A percentile compares a stretch with the other conserved stretches of the same genome.
These are phyloP conservation scores for Penicillium angulare DNA, from an alignment of 495 filamentous ascomycete genomes.

Conservation along the genomic window DNA sequence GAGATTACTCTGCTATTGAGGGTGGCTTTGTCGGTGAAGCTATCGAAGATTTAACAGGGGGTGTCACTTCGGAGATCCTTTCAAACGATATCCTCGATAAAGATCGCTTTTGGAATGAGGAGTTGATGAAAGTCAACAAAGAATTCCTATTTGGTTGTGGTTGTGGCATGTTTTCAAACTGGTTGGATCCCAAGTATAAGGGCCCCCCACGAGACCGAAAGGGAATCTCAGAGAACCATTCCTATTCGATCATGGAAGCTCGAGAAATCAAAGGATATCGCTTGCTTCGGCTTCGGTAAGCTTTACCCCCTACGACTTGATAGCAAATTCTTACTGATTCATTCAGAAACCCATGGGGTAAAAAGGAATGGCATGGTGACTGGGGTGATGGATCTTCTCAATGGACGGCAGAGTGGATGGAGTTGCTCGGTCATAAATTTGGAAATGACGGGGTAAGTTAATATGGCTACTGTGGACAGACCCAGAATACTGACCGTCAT, in stretches of 20 bases:
- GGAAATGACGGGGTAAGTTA: slow-evolving; percentile 73
- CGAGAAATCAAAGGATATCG: slow-evolving; percentile 72
- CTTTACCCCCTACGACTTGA: background rate
- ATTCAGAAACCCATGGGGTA: slow-evolving; percentile 80
- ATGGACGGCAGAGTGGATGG: slow-evolving; percentile 89
- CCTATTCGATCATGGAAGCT: slow-evolving; percentile 85
- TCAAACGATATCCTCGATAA: slow-evolving; percentile 84
- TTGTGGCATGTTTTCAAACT: slow-evolving; percentile 60
- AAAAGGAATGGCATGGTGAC: slow-evolving; percentile 74
- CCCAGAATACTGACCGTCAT: background rate
- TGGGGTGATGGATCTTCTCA: slow-evolving; percentile 91
- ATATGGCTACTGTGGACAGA: background rate
- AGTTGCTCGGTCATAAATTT: slow-evolving; percentile 74
- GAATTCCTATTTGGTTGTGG: slow-evolving; percentile 86
- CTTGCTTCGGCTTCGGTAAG: slow-evolving; percentile 66
- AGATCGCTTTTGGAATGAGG: slow-evolving; percentile 83
- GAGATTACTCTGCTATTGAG: slow-evolving; percentile 79
- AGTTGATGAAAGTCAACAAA: slow-evolving; percentile 80
- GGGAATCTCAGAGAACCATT: slow-evolving; percentile 79
- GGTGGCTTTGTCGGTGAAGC: slow-evolving; percentile 85
- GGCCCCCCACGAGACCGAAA: slow-evolving; percentile 53
- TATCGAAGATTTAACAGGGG: slow-evolving; percentile 90
- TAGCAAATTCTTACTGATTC: slow-evolving; percentile 15
- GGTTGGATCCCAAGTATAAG: slow-evolving; percentile 44
- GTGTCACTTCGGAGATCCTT: slow-evolving; percentile 79